Conservation (phyloP, 257 asterid genomes). For the Knoxia roxburghii region DNA sequence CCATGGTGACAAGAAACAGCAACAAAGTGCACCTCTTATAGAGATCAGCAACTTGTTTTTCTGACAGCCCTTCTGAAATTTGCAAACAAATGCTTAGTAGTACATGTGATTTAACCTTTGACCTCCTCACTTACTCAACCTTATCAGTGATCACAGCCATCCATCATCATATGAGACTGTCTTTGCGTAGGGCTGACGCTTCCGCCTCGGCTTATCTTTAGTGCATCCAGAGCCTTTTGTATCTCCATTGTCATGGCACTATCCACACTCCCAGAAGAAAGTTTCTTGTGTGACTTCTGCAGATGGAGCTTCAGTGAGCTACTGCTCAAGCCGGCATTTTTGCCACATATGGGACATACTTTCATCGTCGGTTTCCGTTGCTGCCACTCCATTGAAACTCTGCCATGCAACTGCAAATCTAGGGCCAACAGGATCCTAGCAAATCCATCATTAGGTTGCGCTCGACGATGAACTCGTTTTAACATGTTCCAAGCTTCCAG, state of each 20-base stretch:
- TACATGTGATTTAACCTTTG: not conserved
- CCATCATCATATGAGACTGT: conserved; percentile 54
- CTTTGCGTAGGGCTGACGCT: conserved; percentile 91
- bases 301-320: conserved; percentile 92
- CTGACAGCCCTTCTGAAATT: too few species aligned
- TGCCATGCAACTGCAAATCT: conserved; percentile 68
- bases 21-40: too few species aligned
- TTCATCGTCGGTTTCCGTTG: conserved; percentile 84
- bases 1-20: too few species aligned
- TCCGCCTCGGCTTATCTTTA: conserved; percentile 78
- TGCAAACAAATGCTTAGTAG: not conserved
- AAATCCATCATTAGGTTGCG: conserved; percentile 97
- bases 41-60: too few species aligned
- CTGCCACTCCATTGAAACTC: conserved; percentile 96
- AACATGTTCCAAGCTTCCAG: conserved; percentile 81
- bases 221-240: conserved; percentile 83
- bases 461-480: conserved; percentile 83
- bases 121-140: not conserved
- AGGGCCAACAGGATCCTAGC: conserved; percentile 78
- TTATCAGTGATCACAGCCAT: conserved; percentile 22
- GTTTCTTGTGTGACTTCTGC: conserved; percentile 84
- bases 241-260: conserved; percentile 98
- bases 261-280: conserved; percentile 96
- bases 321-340: conserved; percentile 95
- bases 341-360: conserved; percentile 93